Evolutionary conservation across 2,329 filamentous ascomycete species (phyloP).

Genomic region (Neopestalotiopsis clavispora): DNA sequence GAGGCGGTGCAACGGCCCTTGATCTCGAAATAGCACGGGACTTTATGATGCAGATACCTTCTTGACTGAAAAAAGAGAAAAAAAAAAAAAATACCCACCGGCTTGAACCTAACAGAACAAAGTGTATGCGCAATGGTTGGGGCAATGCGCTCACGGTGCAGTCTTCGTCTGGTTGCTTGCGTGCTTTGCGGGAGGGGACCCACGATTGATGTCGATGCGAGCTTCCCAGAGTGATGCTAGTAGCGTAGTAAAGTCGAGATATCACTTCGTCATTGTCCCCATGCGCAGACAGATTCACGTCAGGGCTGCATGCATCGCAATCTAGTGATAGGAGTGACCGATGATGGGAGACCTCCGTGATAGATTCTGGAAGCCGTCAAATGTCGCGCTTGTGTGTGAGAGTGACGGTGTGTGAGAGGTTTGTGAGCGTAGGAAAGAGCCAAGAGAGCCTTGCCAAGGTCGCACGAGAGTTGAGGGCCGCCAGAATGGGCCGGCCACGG

Average conservation of each 20-base stretch:
- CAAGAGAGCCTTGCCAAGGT: constrained; percentile 30
- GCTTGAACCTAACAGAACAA: not conserved
- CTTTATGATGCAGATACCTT: not conserved
- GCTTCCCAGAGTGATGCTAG: not conserved
- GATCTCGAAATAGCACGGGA: not conserved
- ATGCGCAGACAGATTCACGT: not conserved
- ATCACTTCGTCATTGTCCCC: not conserved
- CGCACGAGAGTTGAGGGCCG: constrained; percentile 22
- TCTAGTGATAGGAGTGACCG: constrained; percentile 15
- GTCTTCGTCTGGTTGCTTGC: too few relatives aligned
- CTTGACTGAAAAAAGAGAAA: not conserved
- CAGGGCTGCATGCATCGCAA: not conserved
- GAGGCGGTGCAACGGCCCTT: not conserved
- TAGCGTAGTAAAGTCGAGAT: not conserved
- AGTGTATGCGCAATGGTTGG: not conserved
- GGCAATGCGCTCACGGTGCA: not conserved
- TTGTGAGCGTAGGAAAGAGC: constrained; percentile 25
- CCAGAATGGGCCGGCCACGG: constrained; percentile 29
- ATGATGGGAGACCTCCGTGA: constrained; percentile 21
- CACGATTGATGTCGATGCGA: not conserved
- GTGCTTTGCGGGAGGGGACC: too few relatives aligned
- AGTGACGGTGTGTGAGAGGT: not conserved
- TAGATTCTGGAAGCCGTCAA: constrained; percentile 13
- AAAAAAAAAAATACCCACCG: not conserved
- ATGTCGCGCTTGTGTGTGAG: not conserved